Evolutionary conservation across 352 stramenopile genomes (phyloP), one percentile per base, ranked within the genome.

Genomic region (Phytophthora chlamydospora): DNA sequence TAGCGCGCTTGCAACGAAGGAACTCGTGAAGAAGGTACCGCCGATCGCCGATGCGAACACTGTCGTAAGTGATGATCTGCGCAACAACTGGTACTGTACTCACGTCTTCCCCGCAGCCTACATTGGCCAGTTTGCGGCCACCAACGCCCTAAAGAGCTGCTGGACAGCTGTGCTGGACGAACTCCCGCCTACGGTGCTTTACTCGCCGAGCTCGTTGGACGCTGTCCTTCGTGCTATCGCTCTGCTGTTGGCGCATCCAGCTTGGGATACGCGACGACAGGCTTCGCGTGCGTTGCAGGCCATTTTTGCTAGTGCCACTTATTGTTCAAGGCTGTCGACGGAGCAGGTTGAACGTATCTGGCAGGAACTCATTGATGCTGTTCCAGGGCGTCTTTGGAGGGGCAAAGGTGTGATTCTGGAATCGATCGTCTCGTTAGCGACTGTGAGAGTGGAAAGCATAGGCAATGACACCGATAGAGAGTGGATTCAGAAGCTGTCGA

Each of bases 331-430:
- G 45, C 60, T 90, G 14, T 78, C 75, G 14, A 8, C 43, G 16
- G 53, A 71, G 29, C 83, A 89, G 52, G 65, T 74, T 7, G 68
- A 71, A 10, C 69, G 75, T n/a, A 80, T 90, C 16, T 85, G 83
- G 69, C 53, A 61, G 11, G 62, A 83, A 12, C 42, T 94, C 0
- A 49, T 87, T 19, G 54, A 67, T 9, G 63, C 78, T 24, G 76
- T 94, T 8, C 85, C 85, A 6, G 85, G 85, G 2, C 76, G 81
- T 39, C 63, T 94, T 2, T 94, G 85, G 85, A 82, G 68, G 32
- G 83, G 85, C 38, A 94, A 94, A 43, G 85, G 85, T 11, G 77
- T 83, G 16, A 74, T 92, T 31, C 56, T 94, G 8, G 85, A 94
- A 46, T 80, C 85, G 12, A 71, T 94, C 6, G 80, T 89, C 3